Percentiles rank a stretch among this genome's conserved stretches.
phyloP scores from a whole-genome alignment of 1,139 yeast genomes.

The Blastobotrys arbuscula region DNA sequence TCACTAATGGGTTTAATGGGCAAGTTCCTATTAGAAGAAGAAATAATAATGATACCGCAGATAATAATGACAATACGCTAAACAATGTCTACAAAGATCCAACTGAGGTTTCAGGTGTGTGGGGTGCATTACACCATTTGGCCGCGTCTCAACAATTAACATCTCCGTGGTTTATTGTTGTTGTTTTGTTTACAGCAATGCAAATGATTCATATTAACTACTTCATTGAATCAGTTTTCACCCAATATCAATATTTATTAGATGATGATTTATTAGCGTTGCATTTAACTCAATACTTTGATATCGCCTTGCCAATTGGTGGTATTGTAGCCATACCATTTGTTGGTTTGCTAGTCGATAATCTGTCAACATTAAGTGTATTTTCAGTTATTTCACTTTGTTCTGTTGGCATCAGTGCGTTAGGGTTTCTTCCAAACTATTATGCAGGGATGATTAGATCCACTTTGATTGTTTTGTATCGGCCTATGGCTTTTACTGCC shows the following conservation, averaged over 20 bases:
- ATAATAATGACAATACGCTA: constrained; percentile 1
- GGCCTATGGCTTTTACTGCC: constrained; percentile 91
- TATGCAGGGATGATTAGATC: constrained; percentile 57
- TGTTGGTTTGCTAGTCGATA: constrained; percentile 76
- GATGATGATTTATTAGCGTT: constrained; percentile 50
- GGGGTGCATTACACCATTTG: constrained; percentile 75
- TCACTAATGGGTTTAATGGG: constrained; percentile 6
- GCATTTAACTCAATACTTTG: constrained; percentile 66
- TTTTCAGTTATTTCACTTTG: constrained; percentile 47
- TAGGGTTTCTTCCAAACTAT: constrained; percentile 54
- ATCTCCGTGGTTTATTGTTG: constrained; percentile 73
- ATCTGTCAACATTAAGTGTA: constrained; percentile 56
- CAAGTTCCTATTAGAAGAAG: constrained; percentile 4
- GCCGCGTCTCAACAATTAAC: constrained; percentile 57
- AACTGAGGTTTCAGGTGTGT: constrained; percentile 54
- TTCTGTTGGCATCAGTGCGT: constrained; percentile 59
- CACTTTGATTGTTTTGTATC: constrained; percentile 64
- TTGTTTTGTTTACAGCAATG: constrained; percentile 72
- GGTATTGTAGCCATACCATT: constrained; percentile 82
- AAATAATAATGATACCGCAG: background rate
- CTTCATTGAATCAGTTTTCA: constrained; percentile 79
- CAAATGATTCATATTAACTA: constrained; percentile 90
- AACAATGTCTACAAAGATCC: constrained; percentile 36
- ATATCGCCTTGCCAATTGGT: constrained; percentile 79
- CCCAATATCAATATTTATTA: constrained; percentile 70